These are phyloP conservation scores for Xylariaceae sp. DNA, from an alignment of 2,329 filamentous ascomycete genomes.

Conservation along the genomic window DNA sequence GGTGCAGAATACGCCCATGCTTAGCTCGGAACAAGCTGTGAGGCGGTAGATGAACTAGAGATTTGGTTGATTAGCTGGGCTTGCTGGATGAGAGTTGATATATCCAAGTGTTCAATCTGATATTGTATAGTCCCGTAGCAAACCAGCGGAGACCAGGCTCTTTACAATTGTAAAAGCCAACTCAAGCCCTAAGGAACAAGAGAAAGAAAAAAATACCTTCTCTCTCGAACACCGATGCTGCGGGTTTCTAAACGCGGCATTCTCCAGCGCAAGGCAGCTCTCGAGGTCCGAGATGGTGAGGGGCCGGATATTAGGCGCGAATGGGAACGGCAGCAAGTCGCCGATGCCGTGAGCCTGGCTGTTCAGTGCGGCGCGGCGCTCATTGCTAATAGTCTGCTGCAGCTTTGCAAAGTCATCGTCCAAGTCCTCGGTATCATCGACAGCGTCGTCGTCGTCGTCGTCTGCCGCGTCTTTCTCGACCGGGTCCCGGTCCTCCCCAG, in stretches of 20 bases:
- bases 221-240: constrained; percentile 48
- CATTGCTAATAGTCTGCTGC: constrained; percentile 38
- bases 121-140: too few relatives aligned
- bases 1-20: constrained; percentile 75
- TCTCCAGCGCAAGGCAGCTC: constrained; percentile 53
- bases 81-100: too few relatives aligned
- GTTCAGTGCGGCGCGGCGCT: constrained; percentile 32
- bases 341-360: constrained; percentile 30
- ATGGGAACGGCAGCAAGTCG: constrained; percentile 51
- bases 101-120: too few relatives aligned
- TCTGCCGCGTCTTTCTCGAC: not conserved
- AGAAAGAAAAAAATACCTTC: constrained; percentile 42
- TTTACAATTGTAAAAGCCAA: too few relatives aligned
- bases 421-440: constrained; percentile 39
- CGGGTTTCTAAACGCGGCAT: constrained; percentile 48
- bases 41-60: constrained; percentile 72
- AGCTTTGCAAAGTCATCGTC: constrained; percentile 34
- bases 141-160: too few relatives aligned
- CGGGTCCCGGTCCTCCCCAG: too few relatives aligned
- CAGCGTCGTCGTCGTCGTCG: constrained; percentile 24
- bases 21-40: constrained; percentile 68
- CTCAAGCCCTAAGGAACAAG: not conserved
- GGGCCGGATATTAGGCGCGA: constrained; percentile 70
- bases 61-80: not conserved
- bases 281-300: constrained; percentile 65